These are phyloP conservation scores for Hippophae tibetana DNA, from an alignment of 306 rosid genomes.

Conservation along the genomic window DNA sequence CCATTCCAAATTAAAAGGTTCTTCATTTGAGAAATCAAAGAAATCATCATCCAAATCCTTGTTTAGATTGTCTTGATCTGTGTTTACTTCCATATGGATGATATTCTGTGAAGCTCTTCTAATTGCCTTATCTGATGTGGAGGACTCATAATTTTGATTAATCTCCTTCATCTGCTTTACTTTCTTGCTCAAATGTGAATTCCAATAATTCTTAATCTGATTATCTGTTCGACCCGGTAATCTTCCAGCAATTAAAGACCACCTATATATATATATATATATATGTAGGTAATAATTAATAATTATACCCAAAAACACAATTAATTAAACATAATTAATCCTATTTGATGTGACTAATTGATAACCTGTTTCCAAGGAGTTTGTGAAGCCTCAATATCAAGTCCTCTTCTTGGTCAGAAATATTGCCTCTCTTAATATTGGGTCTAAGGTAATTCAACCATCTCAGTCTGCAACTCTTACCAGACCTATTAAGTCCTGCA, in stretches of 20 bases:
- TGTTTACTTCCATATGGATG: not conserved
- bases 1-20: slow-evolving; percentile 45
- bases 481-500: slow-evolving; percentile 20
- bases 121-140: no score
- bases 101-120: no score
- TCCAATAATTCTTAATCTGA: slow-evolving; percentile 30
- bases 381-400: slow-evolving; percentile 28
- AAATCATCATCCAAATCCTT: slow-evolving; percentile 29
- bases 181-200: slow-evolving; percentile 21
- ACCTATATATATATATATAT: slow-evolving; percentile 13
- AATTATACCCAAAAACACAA: not conserved
- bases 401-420: slow-evolving; percentile 30
- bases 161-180: no score
- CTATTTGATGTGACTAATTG: no score
- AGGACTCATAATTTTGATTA: no score
- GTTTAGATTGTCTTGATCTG: not conserved
- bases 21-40: slow-evolving; percentile 50
- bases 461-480: slow-evolving; percentile 30
- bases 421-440: slow-evolving; percentile 15
- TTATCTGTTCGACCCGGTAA: slow-evolving; percentile 35
- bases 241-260: slow-evolving; percentile 29
- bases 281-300: no score
- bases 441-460: slow-evolving; percentile 34
- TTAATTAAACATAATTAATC: not conserved
- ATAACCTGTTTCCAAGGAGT: slow-evolving; percentile 29